These are phyloP conservation scores for Jaapia argillacea DNA, from an alignment of 768 basidiomycete genomes.

Conservation along the genomic window DNA sequence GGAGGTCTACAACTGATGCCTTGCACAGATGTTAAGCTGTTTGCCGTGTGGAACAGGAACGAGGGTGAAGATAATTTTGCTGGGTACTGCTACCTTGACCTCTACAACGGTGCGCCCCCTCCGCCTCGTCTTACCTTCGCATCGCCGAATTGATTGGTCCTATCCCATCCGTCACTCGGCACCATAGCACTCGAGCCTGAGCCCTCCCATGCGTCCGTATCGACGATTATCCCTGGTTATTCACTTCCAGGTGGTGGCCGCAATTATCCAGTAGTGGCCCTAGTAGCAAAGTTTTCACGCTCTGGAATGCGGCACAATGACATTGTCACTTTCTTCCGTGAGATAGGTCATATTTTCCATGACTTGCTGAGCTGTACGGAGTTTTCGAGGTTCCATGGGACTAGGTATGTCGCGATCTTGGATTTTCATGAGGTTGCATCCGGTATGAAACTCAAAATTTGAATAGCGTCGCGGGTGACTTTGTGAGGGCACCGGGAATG, in stretches of 20 bases:
- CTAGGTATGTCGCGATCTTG: conserved; percentile 43
- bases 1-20: no score
- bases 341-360: conserved; percentile 55
- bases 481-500: conserved; percentile 87
- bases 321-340: conserved; percentile 88
- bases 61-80: conserved; percentile 63
- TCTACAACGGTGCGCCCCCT: no score
- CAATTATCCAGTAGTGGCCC: conserved; percentile 66
- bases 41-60: conserved; percentile 75
- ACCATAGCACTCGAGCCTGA: conserved; percentile 65
- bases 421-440: no score
- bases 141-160: no score
- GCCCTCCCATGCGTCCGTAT: conserved; percentile 84
- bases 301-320: conserved; percentile 83
- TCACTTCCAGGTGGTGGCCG: conserved; percentile 43
- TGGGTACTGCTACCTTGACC: conserved; percentile 78
- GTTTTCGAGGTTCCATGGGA: conserved; percentile 77
- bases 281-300: conserved; percentile 90
- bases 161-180: no score
- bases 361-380: conserved; percentile 56
- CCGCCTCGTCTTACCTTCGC: no score
- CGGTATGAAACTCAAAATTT: no score
- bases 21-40: conserved; percentile 74
- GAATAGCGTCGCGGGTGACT: conserved; percentile 59
- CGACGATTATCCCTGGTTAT: conserved; percentile 65